Evolutionary conservation across 371 early-diverging fungal species (phyloP), one percentile per base, ranked within the genome.

Genomic region (Mortierella sp.): DNA sequence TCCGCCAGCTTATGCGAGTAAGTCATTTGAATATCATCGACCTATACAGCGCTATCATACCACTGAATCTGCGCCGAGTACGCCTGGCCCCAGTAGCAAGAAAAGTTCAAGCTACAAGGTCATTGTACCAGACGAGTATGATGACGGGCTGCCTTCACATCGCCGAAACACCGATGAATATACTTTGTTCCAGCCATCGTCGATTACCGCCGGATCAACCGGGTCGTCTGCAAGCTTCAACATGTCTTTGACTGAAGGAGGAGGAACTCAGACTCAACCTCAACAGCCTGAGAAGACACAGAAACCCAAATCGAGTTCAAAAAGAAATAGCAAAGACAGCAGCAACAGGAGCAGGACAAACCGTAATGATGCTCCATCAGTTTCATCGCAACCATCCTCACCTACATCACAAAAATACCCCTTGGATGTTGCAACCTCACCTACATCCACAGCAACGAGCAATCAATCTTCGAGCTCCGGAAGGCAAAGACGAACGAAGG

Each of bases 141-240:
- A 77, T 42, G 77, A 77, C 8, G 54, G 77, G 6, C 72, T 68
- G 47, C 77, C 77, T 3, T 40, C 53, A 13, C 72, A 68, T 62
- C 72, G 58, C 12, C 40, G 26, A 31, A 23, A 40, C 19, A 22
- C 59, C 19, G 61, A 64, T 37, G 59, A 57, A 13, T 45, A 23
- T 12, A 47, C 29, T 17, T 45, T 37, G 7, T 29, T 59, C 49
- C 64, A 63, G 45, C 62, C n/a, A 29, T 37, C 49, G 34, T 34
- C 69, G 1, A 15, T 22, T 19, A 51, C 47, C 1, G 43, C 62
- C 3, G 57, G 53, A 34, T 61, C 73, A 6, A n/a, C 64, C 1
- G 66, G 47, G n/a, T 68, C 68, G 0, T 63, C 69, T 31, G 54
- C 17, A 5, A 68, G 75, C 26, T 22, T 57, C 5, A 45, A 26